Base-by-base conservation (phyloP, 2,329 filamentous ascomycete species). In the Cytospora mali region DNA sequence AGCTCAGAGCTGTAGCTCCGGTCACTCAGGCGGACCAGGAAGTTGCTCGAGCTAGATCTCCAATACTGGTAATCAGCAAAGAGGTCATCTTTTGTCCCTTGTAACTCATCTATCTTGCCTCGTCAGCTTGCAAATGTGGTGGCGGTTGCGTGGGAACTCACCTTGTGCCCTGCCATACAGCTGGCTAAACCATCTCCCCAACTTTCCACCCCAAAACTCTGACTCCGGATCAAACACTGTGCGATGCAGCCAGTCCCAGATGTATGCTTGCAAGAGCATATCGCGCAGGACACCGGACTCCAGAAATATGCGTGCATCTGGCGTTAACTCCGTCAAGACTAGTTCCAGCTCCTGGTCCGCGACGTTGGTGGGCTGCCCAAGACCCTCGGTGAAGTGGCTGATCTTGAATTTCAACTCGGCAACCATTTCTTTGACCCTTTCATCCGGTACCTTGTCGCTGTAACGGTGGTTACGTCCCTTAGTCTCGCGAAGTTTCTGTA, bases 331-430 rank as follows among this genome's bases (percentile, higher is more conserved):
- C 6, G 46, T 28, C 42, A 50, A 57, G 6, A 11, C 9, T n/a
- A 3, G 1, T 1, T 14, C 39, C n/a, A 29, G 18, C 1, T 33
- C n/a, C 6, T 51, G 2, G 0, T 50, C 4, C 16, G 27, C 18
- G 2, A 13, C 29, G 13, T 55, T 25, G 21, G 3, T 23, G 18
- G 42, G 23, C 46, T 31, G 51, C 11, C 14, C 14, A 0, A 63
- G 13, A 1, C 50, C 56, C n/a, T 61, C 18, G 31, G 65, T 52
- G 23, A 69, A 67, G 18, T 69, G 67, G 1, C 57, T 33, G 14
- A 69, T 54, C 1, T 57, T 55, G 39, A 65, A 66, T 1, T 27
- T 46, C 29, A 69, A 25, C 1, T 4, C 11, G 4, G 57, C 58
- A 53, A 66, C 67, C 1, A 59, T 46, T 4, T 25, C 6, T 6